Percentiles rank a stretch among this genome's conserved stretches.
phyloP scores from a whole-genome alignment of 83 land plant genomes.

The Isoetes engelmannii region DNA sequence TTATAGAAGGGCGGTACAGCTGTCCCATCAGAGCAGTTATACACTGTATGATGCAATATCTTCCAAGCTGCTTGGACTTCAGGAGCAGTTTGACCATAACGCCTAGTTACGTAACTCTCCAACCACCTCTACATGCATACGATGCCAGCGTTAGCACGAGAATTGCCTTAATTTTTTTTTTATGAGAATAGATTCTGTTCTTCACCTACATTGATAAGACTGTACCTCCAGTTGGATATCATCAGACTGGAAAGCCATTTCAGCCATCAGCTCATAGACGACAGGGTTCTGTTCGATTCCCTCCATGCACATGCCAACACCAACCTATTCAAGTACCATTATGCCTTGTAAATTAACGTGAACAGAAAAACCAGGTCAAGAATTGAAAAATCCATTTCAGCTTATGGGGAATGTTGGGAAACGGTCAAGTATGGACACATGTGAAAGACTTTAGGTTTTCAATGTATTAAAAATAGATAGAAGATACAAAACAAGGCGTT shows the following conservation, averaged over 20 bases:
- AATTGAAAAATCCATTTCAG: no score
- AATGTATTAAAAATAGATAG: no score
- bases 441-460: no score
- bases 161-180: no score
- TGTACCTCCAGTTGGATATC: constrained; percentile 61
- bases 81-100: constrained; percentile 61
- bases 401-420: no score
- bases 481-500: no score
- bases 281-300: constrained; percentile 97
- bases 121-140: constrained; percentile 58
- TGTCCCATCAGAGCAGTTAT: constrained; percentile 88
- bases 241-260: constrained; percentile 81
- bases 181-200: no score
- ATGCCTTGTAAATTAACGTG: no score
- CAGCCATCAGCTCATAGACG: constrained; percentile 94
- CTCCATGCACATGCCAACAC: constrained; percentile 99
- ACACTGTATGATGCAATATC: constrained; percentile 63
- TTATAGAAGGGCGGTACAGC: constrained; percentile 35
- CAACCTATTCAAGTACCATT: constrained; percentile 44
- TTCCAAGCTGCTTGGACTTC: constrained; percentile 66
- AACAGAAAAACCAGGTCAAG: no score
- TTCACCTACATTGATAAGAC: background rate
- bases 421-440: no score
- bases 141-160: no score
- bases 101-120: constrained; percentile 52